Base-by-base conservation (phyloP, 2,329 filamentous ascomycete species). In the Lecanosticta acicola region DNA sequence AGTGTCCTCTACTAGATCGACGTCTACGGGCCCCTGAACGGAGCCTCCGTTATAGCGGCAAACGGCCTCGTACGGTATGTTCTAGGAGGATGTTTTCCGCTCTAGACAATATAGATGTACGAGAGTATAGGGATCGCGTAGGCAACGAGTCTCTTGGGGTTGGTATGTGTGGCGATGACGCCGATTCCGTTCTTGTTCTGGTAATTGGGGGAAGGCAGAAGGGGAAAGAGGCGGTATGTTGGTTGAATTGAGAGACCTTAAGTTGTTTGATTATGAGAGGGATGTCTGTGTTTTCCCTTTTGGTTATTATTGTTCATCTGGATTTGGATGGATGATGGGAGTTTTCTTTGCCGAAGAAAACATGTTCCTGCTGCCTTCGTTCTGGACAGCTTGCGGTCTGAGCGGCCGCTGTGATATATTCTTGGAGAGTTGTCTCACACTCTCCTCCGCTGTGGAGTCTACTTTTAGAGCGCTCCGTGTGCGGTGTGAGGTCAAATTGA, bases 31-130 rank as follows among this genome's bases (percentile, higher is more conserved):
- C 71, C 75, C 0, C 66, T 70, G 11, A 73, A 76, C 8, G 73
- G 79, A 0, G 79, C 80, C 0, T 80, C 75, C 47, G 78, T 78
- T 0, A 66, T 77, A 39, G 78, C 76, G 4, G 80, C 81, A 1
- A 83, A 82, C 49, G 73, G 75, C 1, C 65, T 84, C 9, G 0
- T 37, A 40, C 33, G 50, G 26, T 50, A 59, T 17, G 35, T 43
- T 19, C 21, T 49, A 19, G 48, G 48, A 20, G 49, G 26, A 4
- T 50, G 47, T 16, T 53, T 53, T 35, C 54, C 52, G 13, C 41
- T 55, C 14, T 50, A 29, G 39, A 50, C 43, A 14, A 29, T 66
- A 5, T 65, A 61, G 17, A 68, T 71, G 61, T 71, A 67, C 53
- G 48, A 62, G 24, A 58, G 49, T 2, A 46, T 71, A 5, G 69